Evolutionary conservation across 371 early-diverging fungal species (phyloP).

Genomic region (Mucor saturninus): DNA sequence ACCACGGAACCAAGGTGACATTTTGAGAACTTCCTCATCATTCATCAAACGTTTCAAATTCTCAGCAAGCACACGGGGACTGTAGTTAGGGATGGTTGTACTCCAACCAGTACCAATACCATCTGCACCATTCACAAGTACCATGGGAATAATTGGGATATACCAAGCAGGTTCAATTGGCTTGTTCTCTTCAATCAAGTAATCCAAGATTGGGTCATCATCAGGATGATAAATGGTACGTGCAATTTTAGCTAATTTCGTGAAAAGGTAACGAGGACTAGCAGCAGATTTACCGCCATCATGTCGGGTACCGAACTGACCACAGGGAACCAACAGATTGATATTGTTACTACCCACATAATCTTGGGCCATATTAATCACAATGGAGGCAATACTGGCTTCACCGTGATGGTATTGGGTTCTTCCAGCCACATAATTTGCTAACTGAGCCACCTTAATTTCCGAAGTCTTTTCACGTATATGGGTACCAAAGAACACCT

Average conservation of each 20-base stretch:
- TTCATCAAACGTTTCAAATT: constrained; percentile 90
- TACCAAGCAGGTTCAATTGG: constrained; percentile 98
- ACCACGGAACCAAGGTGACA: constrained; percentile 98
- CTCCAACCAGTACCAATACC: constrained; percentile 99
- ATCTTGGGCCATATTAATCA: constrained; percentile 97
- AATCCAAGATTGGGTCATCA: constrained; percentile 91
- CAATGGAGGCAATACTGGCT: constrained; percentile 85
- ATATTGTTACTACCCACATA: constrained; percentile 99
- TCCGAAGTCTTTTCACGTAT: constrained; percentile 87
- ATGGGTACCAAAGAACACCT: constrained; percentile 95
- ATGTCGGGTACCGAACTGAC: constrained; percentile 98
- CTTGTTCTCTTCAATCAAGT: constrained; percentile 95
- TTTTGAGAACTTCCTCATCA: constrained; percentile 72
- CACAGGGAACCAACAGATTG: constrained; percentile 89
- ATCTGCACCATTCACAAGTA: constrained; percentile 97
- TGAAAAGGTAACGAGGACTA: constrained; percentile 97
- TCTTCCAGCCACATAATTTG: constrained; percentile 94
- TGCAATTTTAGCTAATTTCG: constrained; percentile 80
- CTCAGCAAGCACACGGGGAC: constrained; percentile 92
- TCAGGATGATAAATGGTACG: constrained; percentile 84
- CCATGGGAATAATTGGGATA: constrained; percentile 97
- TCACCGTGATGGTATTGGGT: constrained; percentile 99
- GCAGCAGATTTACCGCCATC: constrained; percentile 99
- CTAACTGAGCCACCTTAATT: constrained; percentile 96
- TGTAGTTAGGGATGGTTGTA: constrained; percentile 84